Percentiles rank a stretch among this genome's conserved stretches.
Evolutionary conservation across 495 filamentous ascomycete genomes (phyloP).

Genomic region (Talaromyces ruber): DNA sequence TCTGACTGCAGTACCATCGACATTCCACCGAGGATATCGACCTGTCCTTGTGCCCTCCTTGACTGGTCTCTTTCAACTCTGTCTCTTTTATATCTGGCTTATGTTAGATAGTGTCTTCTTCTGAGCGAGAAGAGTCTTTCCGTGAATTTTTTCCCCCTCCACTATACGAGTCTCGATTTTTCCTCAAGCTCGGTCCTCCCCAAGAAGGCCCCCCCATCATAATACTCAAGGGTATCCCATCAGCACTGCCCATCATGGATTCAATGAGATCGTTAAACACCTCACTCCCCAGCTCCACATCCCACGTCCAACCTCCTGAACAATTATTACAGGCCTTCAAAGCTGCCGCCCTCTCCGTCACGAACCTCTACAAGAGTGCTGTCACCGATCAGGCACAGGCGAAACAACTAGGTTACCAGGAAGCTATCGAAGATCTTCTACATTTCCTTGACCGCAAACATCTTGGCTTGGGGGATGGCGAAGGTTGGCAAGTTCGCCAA

Average conservation of each 20-base stretch:
- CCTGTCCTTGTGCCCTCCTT: neutral
- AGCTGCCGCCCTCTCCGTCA: slow-evolving; percentile 86
- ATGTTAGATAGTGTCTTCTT: neutral
- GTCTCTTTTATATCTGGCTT: neutral
- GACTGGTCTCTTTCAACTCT: no score
- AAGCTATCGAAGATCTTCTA: slow-evolving; percentile 85
- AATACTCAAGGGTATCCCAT: neutral
- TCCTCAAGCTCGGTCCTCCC: neutral
- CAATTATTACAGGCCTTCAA: slow-evolving; percentile 85
- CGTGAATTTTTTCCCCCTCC: no score
- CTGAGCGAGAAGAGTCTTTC: neutral
- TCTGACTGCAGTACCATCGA: neutral
- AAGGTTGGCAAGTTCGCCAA: slow-evolving; percentile 70
- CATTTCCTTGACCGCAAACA: slow-evolving; percentile 74
- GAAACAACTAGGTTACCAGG: slow-evolving; percentile 76
- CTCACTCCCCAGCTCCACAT: slow-evolving; percentile 48
- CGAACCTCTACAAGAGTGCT: slow-evolving; percentile 90
- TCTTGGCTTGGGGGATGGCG: slow-evolving; percentile 67
- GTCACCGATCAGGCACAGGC: slow-evolving; percentile 66
- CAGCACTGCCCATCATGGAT: slow-evolving; percentile 44
- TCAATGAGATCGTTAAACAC: slow-evolving; percentile 68
- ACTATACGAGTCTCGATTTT: neutral
- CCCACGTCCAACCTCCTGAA: slow-evolving; percentile 56
- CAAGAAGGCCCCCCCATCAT: neutral
- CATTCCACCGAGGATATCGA: neutral